These are phyloP conservation scores for Cutaneotrichosporon sp. DNA, from an alignment of 1,284 basidiomycete genomes.

Conservation along the genomic window DNA sequence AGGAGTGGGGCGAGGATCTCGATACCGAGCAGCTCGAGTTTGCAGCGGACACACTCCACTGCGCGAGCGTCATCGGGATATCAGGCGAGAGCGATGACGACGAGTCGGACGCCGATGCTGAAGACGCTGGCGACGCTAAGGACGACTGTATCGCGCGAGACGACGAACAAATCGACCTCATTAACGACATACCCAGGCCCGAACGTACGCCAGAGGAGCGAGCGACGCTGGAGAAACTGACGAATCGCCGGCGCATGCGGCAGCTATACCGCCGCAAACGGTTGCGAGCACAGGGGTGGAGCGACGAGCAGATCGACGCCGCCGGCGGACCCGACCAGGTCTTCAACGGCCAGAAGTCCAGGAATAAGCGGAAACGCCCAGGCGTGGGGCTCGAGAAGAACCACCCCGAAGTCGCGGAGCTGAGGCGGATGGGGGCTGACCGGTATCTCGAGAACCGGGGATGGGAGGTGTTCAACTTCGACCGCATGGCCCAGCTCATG, in stretches of 20 bases:
- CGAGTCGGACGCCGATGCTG: too few species aligned
- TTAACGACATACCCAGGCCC: constrained; percentile 21
- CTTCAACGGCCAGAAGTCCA: background rate
- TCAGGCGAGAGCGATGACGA: background rate
- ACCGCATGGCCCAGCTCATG: constrained; percentile 6
- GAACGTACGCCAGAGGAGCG: constrained; percentile 21
- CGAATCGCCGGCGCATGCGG: constrained; percentile 21
- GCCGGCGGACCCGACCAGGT: constrained; percentile 31
- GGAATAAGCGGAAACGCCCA: background rate
- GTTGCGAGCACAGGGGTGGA: constrained; percentile 26
- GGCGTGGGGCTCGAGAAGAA: background rate
- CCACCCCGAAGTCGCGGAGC: background rate
- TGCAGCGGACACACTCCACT: background rate
- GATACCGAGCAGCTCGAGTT: background rate
- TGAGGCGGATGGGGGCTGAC: background rate
- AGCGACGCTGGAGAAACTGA: constrained; percentile 14
- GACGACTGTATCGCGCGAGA: constrained; percentile 17
- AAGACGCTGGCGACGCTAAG: too few species aligned
- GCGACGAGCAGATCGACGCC: constrained; percentile 19
- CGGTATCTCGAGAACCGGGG: constrained; percentile 5
- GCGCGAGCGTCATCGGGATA: background rate
- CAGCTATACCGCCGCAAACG: constrained; percentile 23
- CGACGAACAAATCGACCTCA: constrained; percentile 16
- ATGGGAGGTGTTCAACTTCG: constrained; percentile 27
- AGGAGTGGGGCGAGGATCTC: background rate